These are phyloP conservation scores for Pythium rhizo-oryzae DNA, from an alignment of 352 stramenopile genomes.

Conservation along the genomic window DNA sequence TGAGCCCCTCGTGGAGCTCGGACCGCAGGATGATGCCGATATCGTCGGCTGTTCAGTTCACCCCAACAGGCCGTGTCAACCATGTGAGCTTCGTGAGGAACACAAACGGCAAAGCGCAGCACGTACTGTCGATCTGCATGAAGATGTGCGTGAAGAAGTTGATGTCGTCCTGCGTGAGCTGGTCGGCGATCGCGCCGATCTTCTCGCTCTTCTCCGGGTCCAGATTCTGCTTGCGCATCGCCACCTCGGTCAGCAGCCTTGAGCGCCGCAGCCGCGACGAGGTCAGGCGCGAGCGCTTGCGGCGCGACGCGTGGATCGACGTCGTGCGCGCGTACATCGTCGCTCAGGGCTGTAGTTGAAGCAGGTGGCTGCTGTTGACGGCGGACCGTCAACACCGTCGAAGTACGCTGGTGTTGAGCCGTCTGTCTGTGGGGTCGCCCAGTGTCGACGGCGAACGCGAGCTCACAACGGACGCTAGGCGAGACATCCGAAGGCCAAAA, in stretches of 20 bases:
- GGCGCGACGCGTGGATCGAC: constrained; percentile 48
- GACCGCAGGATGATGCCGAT: constrained; percentile 67
- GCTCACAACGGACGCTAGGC: no score
- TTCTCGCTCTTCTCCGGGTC: constrained; percentile 62
- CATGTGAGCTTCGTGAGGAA: background rate
- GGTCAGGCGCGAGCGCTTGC: constrained; percentile 53
- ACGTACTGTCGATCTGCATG: constrained; percentile 64
- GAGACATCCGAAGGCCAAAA: no score
- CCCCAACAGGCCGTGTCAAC: background rate
- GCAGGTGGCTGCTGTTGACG: no score
- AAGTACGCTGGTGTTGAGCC: no score
- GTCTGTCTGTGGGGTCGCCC: no score
- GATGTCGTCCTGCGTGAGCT: constrained; percentile 57
- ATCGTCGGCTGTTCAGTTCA: constrained; percentile 38
- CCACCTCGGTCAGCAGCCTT: constrained; percentile 59
- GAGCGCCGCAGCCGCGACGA: constrained; percentile 55
- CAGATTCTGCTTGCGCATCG: constrained; percentile 65
- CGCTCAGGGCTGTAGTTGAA: no score
- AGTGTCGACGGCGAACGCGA: no score
- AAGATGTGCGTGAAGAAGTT: constrained; percentile 76
- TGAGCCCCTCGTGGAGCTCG: constrained; percentile 66
- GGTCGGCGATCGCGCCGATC: constrained; percentile 59
- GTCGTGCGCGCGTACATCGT: constrained; percentile 48
- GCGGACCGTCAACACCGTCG: no score
- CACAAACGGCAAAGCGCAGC: no score